Conservation (phyloP, 1,284 basidiomycete genomes). For the Uromyces viciae-fabae region DNA sequence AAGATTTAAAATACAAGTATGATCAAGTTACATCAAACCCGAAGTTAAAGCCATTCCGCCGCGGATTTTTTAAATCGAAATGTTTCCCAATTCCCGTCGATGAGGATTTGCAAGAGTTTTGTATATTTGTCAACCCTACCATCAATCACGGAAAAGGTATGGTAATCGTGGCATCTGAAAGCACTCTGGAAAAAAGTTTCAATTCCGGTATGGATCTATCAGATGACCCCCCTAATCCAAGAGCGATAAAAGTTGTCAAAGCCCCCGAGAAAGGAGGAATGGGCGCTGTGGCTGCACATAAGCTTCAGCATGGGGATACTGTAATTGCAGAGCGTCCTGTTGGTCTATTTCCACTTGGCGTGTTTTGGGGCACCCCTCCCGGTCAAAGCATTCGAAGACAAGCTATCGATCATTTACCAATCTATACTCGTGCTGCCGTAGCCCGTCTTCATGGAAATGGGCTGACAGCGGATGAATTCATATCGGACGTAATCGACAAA, state of each 20-base stretch:
- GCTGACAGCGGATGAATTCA: background rate
- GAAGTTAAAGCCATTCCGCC: background rate
- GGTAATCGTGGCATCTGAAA: background rate
- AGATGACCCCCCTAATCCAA: background rate
- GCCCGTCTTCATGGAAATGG: conserved; percentile 19
- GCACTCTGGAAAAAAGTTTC: background rate
- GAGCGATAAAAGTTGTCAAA: conserved; percentile 10
- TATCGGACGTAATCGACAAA: background rate
- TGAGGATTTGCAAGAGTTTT: background rate
- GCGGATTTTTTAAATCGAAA: conserved; percentile 7
- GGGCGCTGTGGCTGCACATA: background rate
- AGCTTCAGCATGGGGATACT: background rate
- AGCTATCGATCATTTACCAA: conserved; percentile 22
- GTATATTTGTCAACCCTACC: conserved; percentile 15
- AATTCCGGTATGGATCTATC: background rate
- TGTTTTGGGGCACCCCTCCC: background rate
- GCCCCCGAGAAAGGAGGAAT: conserved; percentile 13
- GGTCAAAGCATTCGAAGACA: background rate
- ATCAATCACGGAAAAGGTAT: conserved; percentile 8
- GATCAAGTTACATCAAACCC: background rate
- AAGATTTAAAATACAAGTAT: background rate
- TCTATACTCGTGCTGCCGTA: background rate
- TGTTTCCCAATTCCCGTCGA: background rate
- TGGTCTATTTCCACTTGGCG: background rate
- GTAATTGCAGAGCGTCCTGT: background rate